These are phyloP conservation scores for Carallia brachiata DNA, from an alignment of 345 rosid genomes.

Conservation along the genomic window DNA sequence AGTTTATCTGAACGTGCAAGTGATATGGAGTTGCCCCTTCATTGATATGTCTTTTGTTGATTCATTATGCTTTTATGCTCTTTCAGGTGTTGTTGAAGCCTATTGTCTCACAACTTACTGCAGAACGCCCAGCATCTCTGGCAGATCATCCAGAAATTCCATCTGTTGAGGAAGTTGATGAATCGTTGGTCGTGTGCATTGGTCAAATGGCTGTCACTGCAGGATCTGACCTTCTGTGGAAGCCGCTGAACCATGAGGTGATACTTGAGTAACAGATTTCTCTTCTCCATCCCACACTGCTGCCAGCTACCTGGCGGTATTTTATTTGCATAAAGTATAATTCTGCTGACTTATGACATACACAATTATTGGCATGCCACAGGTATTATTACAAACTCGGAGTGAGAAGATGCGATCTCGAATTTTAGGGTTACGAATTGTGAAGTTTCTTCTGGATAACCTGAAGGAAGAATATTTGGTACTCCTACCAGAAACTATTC, in stretches of 20 bases:
- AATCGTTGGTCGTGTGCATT: slow-evolving; percentile 59
- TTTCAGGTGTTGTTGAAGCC: slow-evolving; percentile 84
- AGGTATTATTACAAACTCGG: slow-evolving; percentile 93
- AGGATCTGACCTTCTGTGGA: slow-evolving; percentile 88
- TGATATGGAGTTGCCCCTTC: no score
- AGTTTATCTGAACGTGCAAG: neutral
- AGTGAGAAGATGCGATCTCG: slow-evolving; percentile 77
- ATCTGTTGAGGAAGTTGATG: slow-evolving; percentile 71
- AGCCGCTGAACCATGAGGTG: slow-evolving; percentile 93
- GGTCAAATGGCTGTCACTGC: slow-evolving; percentile 96
- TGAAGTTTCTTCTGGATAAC: slow-evolving; percentile 63
- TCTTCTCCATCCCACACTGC: neutral
- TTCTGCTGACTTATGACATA: neutral
- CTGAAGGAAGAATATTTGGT: slow-evolving; percentile 88
- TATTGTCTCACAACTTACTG: slow-evolving; percentile 63
- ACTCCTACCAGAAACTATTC: slow-evolving; percentile 75
- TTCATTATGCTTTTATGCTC: slow-evolving; percentile 4
- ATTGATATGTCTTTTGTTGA: neutral
- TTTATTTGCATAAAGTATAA: neutral
- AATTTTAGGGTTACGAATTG: slow-evolving; percentile 69
- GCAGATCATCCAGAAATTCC: slow-evolving; percentile 59
- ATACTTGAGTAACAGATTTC: slow-evolving; percentile 3
- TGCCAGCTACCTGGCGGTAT: neutral
- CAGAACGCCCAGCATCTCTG: slow-evolving; percentile 57
- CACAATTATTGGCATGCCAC: slow-evolving; percentile 4